A percentile compares a stretch with the other conserved stretches of the same genome.
Evolutionary conservation across 805 yeast genomes (phyloP).

Genomic region (Clavispora asparagi): DNA sequence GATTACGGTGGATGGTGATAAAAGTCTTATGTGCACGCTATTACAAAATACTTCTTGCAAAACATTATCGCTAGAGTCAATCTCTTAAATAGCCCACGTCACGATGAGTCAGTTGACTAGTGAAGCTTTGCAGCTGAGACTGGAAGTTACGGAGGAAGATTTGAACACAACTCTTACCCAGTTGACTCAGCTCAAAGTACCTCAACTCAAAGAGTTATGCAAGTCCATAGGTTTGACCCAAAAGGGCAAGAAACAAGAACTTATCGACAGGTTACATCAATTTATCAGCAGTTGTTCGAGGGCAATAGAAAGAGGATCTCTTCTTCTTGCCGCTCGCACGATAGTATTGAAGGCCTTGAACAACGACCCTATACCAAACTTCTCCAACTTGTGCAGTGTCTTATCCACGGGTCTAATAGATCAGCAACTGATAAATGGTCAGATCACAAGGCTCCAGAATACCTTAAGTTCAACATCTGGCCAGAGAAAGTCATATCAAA

Average conservation of each 20-base stretch:
- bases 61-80: not conserved
- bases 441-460: not conserved
- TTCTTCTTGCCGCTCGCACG: slow-evolving; percentile 39
- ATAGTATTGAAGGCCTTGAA: slow-evolving; percentile 34
- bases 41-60: slow-evolving; percentile 1
- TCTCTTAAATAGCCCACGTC: not conserved
- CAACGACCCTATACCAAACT: slow-evolving; percentile 36
- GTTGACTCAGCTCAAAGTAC: slow-evolving; percentile 39
- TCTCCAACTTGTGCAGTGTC: slow-evolving; percentile 21
- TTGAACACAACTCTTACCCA: slow-evolving; percentile 22
- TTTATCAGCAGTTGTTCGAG: slow-evolving; percentile 41
- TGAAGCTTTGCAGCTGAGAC: slow-evolving; percentile 1
- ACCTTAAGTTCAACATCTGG: no score
- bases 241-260: slow-evolving; percentile 57
- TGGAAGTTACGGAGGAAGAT: slow-evolving; percentile 4
- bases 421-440: not conserved
- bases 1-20: not conserved
- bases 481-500: not conserved
- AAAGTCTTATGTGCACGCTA: not conserved
- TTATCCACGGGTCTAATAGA: slow-evolving; percentile 20
- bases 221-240: slow-evolving; percentile 43
- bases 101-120: slow-evolving; percentile 2
- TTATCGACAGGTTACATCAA: slow-evolving; percentile 50
- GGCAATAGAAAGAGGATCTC: not conserved
- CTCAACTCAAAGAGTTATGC: slow-evolving; percentile 50